Base-by-base conservation (phyloP, 352 stramenopile genomes). In the Phytophthora capsici region DNA sequence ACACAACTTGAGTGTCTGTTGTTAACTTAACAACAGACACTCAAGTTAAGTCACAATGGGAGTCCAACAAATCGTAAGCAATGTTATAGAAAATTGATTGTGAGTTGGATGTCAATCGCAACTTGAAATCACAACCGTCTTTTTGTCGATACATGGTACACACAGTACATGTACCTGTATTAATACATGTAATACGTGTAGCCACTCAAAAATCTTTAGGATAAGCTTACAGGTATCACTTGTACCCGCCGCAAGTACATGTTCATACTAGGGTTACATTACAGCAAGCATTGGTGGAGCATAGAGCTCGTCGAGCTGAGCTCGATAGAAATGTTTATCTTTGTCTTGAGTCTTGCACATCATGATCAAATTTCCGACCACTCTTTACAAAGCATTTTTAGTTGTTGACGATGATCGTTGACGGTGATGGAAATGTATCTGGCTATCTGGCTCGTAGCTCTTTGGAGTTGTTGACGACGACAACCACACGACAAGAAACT, bases 341-440 rank as follows among this genome's bases (percentile, higher is more conserved):
- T 10, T 28, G 9, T 1, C 16, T 10, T 6, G 10, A 53, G 26
- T 5, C 26, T 25, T 53, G 25, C 46, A 55, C 47, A 55, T 55
- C 30, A 55, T 44, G 47, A 55, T 55, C 46, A 53, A 40, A 26
- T 53, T n/a, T n/a, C 17, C 40, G 13, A 16, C 26, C 8, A 6
- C 46, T 53, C 26, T 41, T 53, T 28, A 23, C 20, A 53, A 28
- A n/a, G 26, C 25, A 28, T 28, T 28, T 3, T 30, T 30, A 7
- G 6, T 25, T 6, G n/a, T n/a, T n/a, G n/a, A n/a, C 26, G 2
- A 30, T 44, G 17, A 2, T 45, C 32, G 34, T 36, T 57, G 49
- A 46, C 25, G 34, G 26, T 46, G 37, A 46, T 46, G 34, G 25
- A 45, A 9, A 52, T 40, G 26, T 8, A 2, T n/a, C n/a, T n/a